Conservation (phyloP, 202 grass and related monocot genomes). For the Schoenoplectus triqueter region DNA sequence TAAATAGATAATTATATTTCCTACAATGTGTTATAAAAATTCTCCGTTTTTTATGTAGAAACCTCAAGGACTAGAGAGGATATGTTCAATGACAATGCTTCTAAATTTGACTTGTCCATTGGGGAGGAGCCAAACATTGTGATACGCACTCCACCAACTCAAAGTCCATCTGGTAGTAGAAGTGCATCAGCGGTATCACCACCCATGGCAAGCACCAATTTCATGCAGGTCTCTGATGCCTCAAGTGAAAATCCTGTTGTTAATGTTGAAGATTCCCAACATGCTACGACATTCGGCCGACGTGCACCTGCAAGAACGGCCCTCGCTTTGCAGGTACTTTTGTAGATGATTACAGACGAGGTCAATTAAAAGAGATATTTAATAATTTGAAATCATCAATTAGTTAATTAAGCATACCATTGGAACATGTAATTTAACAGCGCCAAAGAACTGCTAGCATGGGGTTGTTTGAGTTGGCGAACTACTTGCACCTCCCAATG, state of each 20-base stretch:
- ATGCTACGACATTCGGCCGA: not conserved
- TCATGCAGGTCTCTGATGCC: not conserved
- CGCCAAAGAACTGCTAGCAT: conserved; percentile 44
- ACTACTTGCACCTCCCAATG: conserved; percentile 64
- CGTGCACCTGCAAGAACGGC: not conserved
- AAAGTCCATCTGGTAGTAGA: not conserved
- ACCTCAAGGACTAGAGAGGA: not conserved
- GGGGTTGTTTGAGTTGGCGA: conserved; percentile 46
- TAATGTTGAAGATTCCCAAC: not conserved
- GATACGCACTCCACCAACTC: not conserved
- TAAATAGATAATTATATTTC: not conserved
- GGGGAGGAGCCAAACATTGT: not conserved
- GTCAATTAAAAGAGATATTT: not conserved
- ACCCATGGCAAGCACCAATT: not conserved
- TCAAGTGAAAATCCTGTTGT: not conserved
- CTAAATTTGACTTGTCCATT: not conserved
- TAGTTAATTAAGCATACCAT: not conserved
- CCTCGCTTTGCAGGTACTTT: conserved; percentile 14
- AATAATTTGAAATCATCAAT: not conserved
- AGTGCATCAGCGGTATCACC: not conserved
- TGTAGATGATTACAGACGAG: not conserved
- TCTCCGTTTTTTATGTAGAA: not conserved
- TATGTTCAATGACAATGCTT: not conserved
- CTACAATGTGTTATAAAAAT: not conserved
- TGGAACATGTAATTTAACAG: conserved; percentile 30